Percentiles rank a stretch among this genome's conserved stretches.
Evolutionary conservation across 768 basidiomycete genomes (phyloP).

Genomic region (Crassisporium funariophilum): DNA sequence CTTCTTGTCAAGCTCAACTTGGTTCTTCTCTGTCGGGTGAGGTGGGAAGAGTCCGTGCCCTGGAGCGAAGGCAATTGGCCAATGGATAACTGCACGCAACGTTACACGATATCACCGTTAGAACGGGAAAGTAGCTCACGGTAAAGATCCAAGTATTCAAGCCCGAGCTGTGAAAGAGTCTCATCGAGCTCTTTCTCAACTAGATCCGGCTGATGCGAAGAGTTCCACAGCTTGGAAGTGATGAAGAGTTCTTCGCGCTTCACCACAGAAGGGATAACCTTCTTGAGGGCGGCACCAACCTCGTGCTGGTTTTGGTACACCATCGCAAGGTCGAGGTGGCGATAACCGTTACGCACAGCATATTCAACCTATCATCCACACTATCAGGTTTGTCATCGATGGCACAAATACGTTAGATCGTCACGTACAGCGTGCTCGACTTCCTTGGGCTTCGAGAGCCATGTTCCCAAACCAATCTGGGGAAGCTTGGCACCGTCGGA

Average conservation of each 20-base stretch:
- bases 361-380: constrained; percentile 58
- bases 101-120: neutral
- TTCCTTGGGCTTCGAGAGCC: constrained; percentile 74
- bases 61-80: constrained; percentile 72
- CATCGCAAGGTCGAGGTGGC: constrained; percentile 85
- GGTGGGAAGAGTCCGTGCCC: constrained; percentile 58
- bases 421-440: constrained; percentile 69
- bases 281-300: constrained; percentile 73
- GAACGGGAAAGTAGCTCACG: constrained; percentile 42
- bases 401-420: neutral
- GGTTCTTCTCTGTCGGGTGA: constrained; percentile 44
- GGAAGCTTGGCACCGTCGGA: constrained; percentile 57
- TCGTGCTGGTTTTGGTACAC: constrained; percentile 81
- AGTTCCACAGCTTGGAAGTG: constrained; percentile 85
- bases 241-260: constrained; percentile 81
- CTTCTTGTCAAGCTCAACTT: constrained; percentile 56
- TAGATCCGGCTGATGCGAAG: constrained; percentile 60
- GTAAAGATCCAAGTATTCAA: constrained; percentile 82
- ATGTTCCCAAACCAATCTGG: constrained; percentile 83
- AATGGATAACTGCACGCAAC: constrained; percentile 65
- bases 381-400: neutral
- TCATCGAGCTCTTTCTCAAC: constrained; percentile 78
- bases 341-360: constrained; percentile 76
- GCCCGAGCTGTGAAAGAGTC: constrained; percentile 70
- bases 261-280: constrained; percentile 76